A percentile compares a stretch with the other conserved stretches of the same genome.
Conservation (phyloP, 2,329 filamentous ascomycete species). For the Penicillium sp. region DNA sequence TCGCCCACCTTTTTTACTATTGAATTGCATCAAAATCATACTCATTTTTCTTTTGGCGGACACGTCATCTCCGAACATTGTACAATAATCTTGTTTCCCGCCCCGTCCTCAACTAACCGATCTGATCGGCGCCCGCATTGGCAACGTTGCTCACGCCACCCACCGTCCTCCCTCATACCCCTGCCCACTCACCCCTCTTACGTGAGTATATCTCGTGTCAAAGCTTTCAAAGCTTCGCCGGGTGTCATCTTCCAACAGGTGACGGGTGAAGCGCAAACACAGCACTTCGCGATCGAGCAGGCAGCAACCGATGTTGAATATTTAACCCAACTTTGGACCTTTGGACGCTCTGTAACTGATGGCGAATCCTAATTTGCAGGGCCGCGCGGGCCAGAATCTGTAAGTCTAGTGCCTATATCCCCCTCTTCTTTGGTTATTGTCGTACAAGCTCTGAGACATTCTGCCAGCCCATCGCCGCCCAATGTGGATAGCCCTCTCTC, state of each 20-base stretch:
- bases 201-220: neutral
- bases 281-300: neutral
- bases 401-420: constrained; percentile 16
- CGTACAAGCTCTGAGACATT: constrained; percentile 14
- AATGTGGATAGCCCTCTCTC: constrained; percentile 30
- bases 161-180: constrained; percentile 15
- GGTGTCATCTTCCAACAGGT: neutral
- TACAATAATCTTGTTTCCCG: constrained; percentile 20
- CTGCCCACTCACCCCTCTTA: neutral
- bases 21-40: neutral
- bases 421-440: neutral
- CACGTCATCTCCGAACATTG: constrained; percentile 15
- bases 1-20: neutral
- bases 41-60: neutral
- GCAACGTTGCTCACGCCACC: constrained; percentile 21
- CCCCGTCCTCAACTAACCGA: constrained; percentile 8
- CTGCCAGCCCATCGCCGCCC: constrained; percentile 16
- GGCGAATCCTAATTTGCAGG: constrained; percentile 28
- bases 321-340: constrained; percentile 3
- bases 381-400: constrained; percentile 25
- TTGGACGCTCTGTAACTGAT: constrained; percentile 16
- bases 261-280: neutral
- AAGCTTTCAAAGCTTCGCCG: neutral
- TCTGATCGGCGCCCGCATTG: constrained; percentile 20
- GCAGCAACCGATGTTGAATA: constrained; percentile 18